phyloP scores from a whole-genome alignment of 805 yeast genomes.

The Wickerhamomyces hampshirensis region DNA sequence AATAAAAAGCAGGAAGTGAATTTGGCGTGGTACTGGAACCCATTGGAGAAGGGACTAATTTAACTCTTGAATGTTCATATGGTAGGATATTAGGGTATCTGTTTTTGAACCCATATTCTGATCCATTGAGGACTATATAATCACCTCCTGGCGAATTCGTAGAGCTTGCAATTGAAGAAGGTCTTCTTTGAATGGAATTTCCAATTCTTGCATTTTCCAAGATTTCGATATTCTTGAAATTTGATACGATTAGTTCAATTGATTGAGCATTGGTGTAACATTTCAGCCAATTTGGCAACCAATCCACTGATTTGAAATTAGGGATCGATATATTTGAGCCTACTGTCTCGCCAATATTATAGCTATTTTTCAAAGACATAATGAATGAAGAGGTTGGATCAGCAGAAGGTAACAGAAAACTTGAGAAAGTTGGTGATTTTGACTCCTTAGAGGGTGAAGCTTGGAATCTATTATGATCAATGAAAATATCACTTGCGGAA shows the following conservation, averaged over 20 bases:
- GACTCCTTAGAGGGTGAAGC: conserved; percentile 1
- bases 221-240: conserved; percentile 29
- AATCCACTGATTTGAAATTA: conserved; percentile 1
- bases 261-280: conserved; percentile 21
- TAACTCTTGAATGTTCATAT: conserved; percentile 35
- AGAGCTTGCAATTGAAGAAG: conserved; percentile 7
- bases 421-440: conserved; percentile 14
- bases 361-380: conserved; percentile 20
- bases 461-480: conserved; percentile 16
- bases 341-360: conserved; percentile 6
- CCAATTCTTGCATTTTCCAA: conserved; percentile 29
- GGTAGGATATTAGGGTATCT: conserved; percentile 79
- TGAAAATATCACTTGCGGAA: not conserved
- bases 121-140: conserved; percentile 36
- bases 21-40: conserved; percentile 13
- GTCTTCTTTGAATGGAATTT: conserved; percentile 13
- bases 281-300: conserved; percentile 46
- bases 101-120: conserved; percentile 71
- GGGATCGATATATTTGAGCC: conserved; percentile 12
- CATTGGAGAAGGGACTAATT: conserved; percentile 29
- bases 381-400: conserved; percentile 21
- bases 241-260: conserved; percentile 21
- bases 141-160: conserved; percentile 12
- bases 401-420: conserved; percentile 21
- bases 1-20: conserved; percentile 1